Evolutionary conservation across 306 rosid species (phyloP).

Genomic region (Inga leiocalycina): DNA sequence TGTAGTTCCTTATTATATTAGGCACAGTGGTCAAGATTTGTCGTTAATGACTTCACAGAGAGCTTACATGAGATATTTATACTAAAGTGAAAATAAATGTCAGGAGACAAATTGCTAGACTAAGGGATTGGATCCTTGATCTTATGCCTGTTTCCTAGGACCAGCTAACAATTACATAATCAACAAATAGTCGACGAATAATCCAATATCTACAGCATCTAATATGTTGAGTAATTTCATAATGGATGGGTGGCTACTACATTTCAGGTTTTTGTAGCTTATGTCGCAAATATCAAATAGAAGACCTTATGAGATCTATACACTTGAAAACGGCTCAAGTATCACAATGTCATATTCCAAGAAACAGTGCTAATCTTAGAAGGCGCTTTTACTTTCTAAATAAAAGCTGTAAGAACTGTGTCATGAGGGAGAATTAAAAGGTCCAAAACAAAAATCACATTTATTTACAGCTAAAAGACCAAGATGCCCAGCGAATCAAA

Average conservation of each 20-base stretch:
- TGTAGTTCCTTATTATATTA: slow-evolving; percentile 15
- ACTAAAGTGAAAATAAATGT: background rate
- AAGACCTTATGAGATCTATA: background rate
- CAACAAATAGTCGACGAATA: background rate
- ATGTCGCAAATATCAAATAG: background rate
- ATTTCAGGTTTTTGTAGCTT: background rate
- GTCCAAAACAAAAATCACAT: background rate
- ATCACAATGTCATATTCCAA: background rate
- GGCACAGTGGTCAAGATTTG: slow-evolving; percentile 9
- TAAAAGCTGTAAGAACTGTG: background rate
- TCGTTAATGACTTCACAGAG: background rate
- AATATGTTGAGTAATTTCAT: background rate
- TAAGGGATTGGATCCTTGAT: background rate
- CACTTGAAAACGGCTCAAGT: background rate
- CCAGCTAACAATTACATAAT: background rate
- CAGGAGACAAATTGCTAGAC: background rate
- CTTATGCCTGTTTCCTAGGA: background rate
- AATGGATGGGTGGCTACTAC: background rate
- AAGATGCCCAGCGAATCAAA: background rate
- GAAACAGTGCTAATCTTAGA: background rate
- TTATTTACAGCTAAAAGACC: background rate
- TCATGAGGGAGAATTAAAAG: background rate
- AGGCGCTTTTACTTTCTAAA: background rate
- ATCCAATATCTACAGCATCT: background rate
- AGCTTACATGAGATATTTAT: background rate